phyloP scores from a whole-genome alignment of 129 eudicot species.

The Flaveria brownii region DNA sequence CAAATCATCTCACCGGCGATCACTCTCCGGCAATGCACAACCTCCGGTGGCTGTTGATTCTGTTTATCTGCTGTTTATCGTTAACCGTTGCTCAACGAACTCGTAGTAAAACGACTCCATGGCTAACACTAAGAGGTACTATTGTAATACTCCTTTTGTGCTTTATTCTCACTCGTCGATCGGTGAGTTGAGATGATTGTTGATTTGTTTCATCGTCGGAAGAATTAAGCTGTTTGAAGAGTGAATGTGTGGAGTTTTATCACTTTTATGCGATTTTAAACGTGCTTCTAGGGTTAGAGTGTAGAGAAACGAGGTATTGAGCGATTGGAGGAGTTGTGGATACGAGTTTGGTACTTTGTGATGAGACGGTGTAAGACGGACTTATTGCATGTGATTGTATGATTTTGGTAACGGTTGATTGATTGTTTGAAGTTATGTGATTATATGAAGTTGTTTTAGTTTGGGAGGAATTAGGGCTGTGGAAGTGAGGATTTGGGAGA shows the following conservation, averaged over 20 bases:
- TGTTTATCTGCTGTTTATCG: slow-evolving; percentile 28
- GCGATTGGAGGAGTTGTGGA: neutral
- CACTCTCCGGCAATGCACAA: slow-evolving; percentile 31
- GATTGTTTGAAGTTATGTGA: slow-evolving; percentile 11
- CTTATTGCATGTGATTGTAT: slow-evolving; percentile 1
- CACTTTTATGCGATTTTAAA: neutral
- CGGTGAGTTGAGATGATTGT: neutral
- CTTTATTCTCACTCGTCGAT: neutral
- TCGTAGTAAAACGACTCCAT: slow-evolving; percentile 15
- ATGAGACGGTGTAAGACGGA: neutral
- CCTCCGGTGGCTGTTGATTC: slow-evolving; percentile 24
- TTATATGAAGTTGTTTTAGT: neutral
- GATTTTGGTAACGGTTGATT: slow-evolving; percentile 4
- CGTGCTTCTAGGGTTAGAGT: neutral
- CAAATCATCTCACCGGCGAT: neutral
- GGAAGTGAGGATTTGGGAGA: slow-evolving; percentile 13
- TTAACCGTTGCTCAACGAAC: slow-evolving; percentile 32
- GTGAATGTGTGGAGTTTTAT: neutral
- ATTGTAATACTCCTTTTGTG: neutral
- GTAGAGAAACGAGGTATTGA: no score
- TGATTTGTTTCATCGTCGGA: neutral
- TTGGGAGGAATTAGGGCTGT: slow-evolving; percentile 17
- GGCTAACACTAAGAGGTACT: slow-evolving; percentile 36
- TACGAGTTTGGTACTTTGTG: slow-evolving; percentile 12
- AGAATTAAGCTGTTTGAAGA: neutral